Percentiles rank a stretch among this genome's conserved stretches.
Evolutionary conservation across 805 yeast species (phyloP).

Genomic region (Scheffersomyces coipomensis): DNA sequence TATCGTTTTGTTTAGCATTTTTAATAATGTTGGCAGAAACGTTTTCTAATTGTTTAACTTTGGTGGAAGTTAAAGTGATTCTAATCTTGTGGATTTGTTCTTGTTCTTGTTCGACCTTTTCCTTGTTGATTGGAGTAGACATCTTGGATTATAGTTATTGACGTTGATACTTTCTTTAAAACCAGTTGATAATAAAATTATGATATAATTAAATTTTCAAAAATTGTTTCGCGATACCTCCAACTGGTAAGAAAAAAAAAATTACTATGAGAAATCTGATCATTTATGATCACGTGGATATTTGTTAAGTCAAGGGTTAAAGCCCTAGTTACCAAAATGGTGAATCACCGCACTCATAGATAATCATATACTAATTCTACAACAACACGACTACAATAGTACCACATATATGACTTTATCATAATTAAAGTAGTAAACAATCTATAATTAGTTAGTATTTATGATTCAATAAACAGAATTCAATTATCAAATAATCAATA

Average conservation of each 20-base stretch:
- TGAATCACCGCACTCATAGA: too few species aligned
- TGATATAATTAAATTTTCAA: slow-evolving; percentile 1
- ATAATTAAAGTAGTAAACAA: too few species aligned
- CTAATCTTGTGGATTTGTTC: slow-evolving; percentile 94
- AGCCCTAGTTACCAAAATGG: too few species aligned
- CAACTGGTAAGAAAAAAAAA: neutral
- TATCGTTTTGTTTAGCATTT: slow-evolving; percentile 80
- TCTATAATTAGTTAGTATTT: too few species aligned
- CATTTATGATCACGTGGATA: too few species aligned
- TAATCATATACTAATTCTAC: too few species aligned
- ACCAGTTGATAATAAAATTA: neutral
- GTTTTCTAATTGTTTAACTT: slow-evolving; percentile 96
- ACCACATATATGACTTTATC: too few species aligned
- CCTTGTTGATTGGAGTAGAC: slow-evolving; percentile 80
- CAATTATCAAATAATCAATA: slow-evolving; percentile 6
- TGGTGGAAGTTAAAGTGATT: slow-evolving; percentile 98
- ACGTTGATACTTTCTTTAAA: slow-evolving; percentile 30
- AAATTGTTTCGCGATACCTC: neutral
- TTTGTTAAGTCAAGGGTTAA: too few species aligned
- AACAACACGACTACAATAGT: too few species aligned
- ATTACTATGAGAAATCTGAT: neutral
- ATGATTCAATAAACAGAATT: too few species aligned
- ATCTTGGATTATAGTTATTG: slow-evolving; percentile 37
- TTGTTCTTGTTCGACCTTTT: slow-evolving; percentile 75
- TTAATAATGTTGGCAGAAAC: slow-evolving; percentile 87